Conservation (phyloP, 2,329 filamentous ascomycete genomes). For the Monilinia vaccinii-corymbosi region DNA sequence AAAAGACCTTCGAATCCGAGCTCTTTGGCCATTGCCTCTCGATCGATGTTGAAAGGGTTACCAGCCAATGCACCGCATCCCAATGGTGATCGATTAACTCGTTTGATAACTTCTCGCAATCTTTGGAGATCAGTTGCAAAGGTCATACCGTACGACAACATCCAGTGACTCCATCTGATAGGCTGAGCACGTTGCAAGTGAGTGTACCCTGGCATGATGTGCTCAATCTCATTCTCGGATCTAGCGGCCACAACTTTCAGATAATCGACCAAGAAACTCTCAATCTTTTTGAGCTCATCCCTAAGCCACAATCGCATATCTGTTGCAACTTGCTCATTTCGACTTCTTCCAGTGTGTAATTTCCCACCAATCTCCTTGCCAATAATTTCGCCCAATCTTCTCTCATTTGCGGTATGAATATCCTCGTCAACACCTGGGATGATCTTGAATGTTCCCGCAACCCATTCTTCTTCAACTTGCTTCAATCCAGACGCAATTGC, state of each 20-base stretch:
- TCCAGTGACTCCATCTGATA: conserved; percentile 73
- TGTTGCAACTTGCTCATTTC: conserved; percentile 84
- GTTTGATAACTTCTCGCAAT: conserved; percentile 59
- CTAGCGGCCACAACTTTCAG: conserved; percentile 59
- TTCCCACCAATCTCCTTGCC: conserved; percentile 80
- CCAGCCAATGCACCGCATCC: conserved; percentile 56
- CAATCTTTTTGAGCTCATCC: conserved; percentile 62
- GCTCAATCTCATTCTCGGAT: conserved; percentile 65
- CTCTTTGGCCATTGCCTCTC: conserved; percentile 69
- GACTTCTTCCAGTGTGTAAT: conserved; percentile 77
- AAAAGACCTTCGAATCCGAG: conserved; percentile 69
- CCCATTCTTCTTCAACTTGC: conserved; percentile 46
- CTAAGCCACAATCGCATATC: conserved; percentile 88
- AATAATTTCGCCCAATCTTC: conserved; percentile 72
- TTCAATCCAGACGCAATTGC: conserved; percentile 65
- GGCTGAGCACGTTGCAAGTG: conserved; percentile 77
- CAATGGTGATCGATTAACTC: conserved; percentile 54
- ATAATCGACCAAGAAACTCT: conserved; percentile 58
- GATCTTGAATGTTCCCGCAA: conserved; percentile 40
- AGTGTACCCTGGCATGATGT: conserved; percentile 78
- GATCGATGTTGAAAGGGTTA: conserved; percentile 74
- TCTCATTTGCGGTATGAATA: conserved; percentile 66
- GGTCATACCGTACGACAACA: conserved; percentile 63
- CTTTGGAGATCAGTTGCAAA: conserved; percentile 71
- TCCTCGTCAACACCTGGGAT: conserved; percentile 44